Evolutionary conservation across 164 flowering plant species (phyloP).

Genomic region (Stephania yunnanensis): DNA sequence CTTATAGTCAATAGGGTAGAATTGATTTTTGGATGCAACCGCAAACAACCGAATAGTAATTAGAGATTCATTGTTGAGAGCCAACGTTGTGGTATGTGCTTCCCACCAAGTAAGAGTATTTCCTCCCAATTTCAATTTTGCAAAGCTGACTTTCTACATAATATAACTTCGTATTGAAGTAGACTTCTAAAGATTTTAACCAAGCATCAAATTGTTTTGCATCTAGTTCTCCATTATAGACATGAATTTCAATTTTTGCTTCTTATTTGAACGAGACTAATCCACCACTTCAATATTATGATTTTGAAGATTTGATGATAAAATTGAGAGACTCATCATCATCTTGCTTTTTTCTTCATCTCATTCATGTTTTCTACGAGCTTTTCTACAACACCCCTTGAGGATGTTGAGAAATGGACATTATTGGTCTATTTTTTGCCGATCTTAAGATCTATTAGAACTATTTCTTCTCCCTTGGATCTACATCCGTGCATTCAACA

Average conservation of each 20-base stretch:
- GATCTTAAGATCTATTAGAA: background rate
- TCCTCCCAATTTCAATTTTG: background rate
- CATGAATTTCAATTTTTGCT: background rate
- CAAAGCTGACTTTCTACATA: constrained; percentile 8
- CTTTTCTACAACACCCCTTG: background rate
- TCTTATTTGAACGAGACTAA: too few relatives aligned
- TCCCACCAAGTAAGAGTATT: constrained; percentile 2
- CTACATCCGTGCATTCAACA: too few relatives aligned
- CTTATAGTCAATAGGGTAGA: background rate
- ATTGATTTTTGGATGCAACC: background rate
- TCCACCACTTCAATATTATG: too few relatives aligned
- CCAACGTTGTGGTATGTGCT: background rate
- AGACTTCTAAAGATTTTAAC: constrained; percentile 6
- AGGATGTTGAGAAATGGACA: background rate
- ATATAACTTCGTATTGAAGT: constrained; percentile 2
- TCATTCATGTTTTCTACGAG: background rate
- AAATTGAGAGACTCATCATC: background rate
- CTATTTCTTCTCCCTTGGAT: background rate
- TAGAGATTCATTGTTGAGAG: background rate
- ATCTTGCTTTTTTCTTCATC: background rate
- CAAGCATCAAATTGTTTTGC: constrained; percentile 9
- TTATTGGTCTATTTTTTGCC: background rate
- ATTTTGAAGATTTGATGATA: too few relatives aligned
- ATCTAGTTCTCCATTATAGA: background rate
- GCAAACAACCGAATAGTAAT: background rate